Percentiles rank a stretch among this genome's conserved stretches.
These are phyloP conservation scores for Aquilaria agallochum DNA, from an alignment of 441 rosid genomes.

Conservation along the genomic window DNA sequence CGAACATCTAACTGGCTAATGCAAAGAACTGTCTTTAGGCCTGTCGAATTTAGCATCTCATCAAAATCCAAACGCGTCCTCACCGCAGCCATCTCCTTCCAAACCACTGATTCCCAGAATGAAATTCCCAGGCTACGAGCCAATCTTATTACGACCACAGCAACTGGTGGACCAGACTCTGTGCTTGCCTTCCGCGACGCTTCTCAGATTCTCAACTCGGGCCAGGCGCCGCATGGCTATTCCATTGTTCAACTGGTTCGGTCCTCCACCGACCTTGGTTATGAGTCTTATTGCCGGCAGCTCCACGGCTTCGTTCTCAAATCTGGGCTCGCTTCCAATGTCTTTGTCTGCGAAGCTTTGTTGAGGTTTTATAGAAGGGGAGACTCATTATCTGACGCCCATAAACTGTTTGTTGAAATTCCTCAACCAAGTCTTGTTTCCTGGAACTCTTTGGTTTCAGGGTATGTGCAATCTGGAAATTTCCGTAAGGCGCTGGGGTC, in stretches of 20 bases:
- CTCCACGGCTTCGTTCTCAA: constrained; percentile 52
- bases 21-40: too few relatives aligned
- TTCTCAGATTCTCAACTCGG: constrained; percentile 25
- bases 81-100: too few relatives aligned
- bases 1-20: too few relatives aligned
- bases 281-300: constrained; percentile 43
- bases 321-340: constrained; percentile 56
- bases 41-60: too few relatives aligned
- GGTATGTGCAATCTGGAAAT: constrained; percentile 47
- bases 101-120: too few relatives aligned
- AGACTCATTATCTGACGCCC: constrained; percentile 34
- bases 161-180: constrained; percentile 13
- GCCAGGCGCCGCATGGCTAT: constrained; percentile 30
- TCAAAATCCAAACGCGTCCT: too few relatives aligned
- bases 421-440: constrained; percentile 66
- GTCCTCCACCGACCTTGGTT: constrained; percentile 42
- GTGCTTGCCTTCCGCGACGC: constrained; percentile 21
- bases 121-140: too few relatives aligned
- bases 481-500: constrained; percentile 39
- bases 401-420: constrained; percentile 70
- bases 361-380: constrained; percentile 33
- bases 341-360: constrained; percentile 48
- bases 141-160: constrained; percentile 15
- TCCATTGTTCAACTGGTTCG: constrained; percentile 49
- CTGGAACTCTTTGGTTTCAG: constrained; percentile 76